These are phyloP conservation scores for Syncephalastrum monosporum DNA, from an alignment of 371 early-diverging fungal species.

Conservation along the genomic window DNA sequence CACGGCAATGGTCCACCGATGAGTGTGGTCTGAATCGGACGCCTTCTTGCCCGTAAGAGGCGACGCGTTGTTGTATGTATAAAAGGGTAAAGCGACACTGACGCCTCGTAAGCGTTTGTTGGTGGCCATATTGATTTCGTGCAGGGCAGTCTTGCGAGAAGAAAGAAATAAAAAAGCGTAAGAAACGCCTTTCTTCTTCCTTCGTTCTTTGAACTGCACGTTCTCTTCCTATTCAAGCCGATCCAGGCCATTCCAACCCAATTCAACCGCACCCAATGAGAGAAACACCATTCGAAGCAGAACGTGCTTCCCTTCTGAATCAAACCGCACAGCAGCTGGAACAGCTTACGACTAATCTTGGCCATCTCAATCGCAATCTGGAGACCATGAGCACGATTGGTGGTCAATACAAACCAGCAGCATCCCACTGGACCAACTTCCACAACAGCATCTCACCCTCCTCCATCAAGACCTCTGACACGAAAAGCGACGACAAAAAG, in stretches of 20 bases:
- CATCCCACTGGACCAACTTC: too few relatives aligned
- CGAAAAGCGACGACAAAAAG: too few relatives aligned
- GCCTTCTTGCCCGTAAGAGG: conserved; percentile 65
- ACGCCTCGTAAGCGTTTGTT: conserved; percentile 63
- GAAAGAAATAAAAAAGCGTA: conserved; percentile 10
- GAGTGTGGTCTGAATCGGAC: conserved; percentile 75
- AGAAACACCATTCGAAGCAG: conserved; percentile 25
- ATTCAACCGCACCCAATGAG: not conserved
- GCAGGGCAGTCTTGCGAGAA: not conserved
- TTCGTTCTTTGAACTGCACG: not conserved
- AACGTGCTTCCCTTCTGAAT: conserved; percentile 21
- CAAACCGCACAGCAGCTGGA: conserved; percentile 41
- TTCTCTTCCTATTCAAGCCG: not conserved
- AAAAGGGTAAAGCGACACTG: conserved; percentile 67
- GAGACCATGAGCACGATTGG: conserved; percentile 58
- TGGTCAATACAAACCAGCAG: too few relatives aligned
- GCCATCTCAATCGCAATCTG: conserved; percentile 49
- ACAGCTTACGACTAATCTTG: conserved; percentile 47
- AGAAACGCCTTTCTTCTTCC: not conserved
- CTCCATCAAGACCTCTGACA: too few relatives aligned
- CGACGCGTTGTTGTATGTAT: conserved; percentile 75
- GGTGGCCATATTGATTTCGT: conserved; percentile 28
- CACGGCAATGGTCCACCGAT: conserved; percentile 87
- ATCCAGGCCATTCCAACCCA: too few relatives aligned
- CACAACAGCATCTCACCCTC: too few relatives aligned